These are phyloP conservation scores for Penicillium subrubescens DNA, from an alignment of 495 filamentous ascomycete genomes.

Conservation along the genomic window DNA sequence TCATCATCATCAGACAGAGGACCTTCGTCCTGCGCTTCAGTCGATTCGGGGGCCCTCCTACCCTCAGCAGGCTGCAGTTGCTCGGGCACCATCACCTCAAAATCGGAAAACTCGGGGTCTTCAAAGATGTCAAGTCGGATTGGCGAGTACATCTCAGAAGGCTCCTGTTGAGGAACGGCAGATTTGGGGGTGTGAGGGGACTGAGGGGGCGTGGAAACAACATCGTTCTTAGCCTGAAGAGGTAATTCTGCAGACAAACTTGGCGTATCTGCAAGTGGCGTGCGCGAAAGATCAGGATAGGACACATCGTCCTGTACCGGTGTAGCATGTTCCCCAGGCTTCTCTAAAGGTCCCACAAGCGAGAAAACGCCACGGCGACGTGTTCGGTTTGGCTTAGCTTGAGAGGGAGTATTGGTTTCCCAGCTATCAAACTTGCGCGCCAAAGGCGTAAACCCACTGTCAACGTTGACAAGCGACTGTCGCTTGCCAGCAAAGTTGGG, in stretches of 20 bases:
- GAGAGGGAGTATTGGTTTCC: slow-evolving; percentile 54
- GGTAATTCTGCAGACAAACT: slow-evolving; percentile 22
- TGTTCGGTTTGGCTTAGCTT: slow-evolving; percentile 39
- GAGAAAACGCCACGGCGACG: slow-evolving; percentile 50
- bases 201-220: slow-evolving; percentile 11
- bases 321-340: slow-evolving; percentile 8
- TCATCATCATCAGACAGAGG: slow-evolving; percentile 15
- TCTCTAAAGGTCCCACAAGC: slow-evolving; percentile 35
- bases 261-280: slow-evolving; percentile 22
- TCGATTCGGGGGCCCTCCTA: slow-evolving; percentile 4
- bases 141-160: slow-evolving; percentile 17
- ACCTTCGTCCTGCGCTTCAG: slow-evolving; percentile 18
- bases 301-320: slow-evolving; percentile 20
- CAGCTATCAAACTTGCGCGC: slow-evolving; percentile 61
- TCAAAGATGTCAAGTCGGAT: slow-evolving; percentile 27
- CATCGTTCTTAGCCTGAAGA: slow-evolving; percentile 17
- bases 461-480: slow-evolving; percentile 28
- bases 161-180: slow-evolving; percentile 6
- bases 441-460: slow-evolving; percentile 62
- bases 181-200: slow-evolving; percentile 2
- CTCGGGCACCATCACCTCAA: slow-evolving; percentile 2
- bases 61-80: neutral
- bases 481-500: slow-evolving; percentile 22
- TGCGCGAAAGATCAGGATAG: slow-evolving; percentile 31
- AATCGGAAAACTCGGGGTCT: slow-evolving; percentile 13